A percentile compares a stretch with the other conserved stretches of the same genome.
Evolutionary conservation across 208 protist genomes (phyloP).

Genomic region (Trypanosoma mega): DNA sequence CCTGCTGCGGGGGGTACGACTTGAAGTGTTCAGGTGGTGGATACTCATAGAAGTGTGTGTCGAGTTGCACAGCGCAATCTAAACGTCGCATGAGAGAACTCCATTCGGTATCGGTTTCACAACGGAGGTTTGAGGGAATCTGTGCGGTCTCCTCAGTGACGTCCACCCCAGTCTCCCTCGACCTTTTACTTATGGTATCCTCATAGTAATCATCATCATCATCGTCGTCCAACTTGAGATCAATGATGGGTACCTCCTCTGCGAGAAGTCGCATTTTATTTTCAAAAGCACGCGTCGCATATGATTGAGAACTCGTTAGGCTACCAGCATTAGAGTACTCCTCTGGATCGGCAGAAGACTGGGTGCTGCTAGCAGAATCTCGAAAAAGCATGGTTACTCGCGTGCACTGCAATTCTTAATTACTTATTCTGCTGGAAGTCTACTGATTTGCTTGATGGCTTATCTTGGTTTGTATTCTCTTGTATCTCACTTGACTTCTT

Average conservation of each 20-base stretch:
- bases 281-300: slow-evolving; percentile 29
- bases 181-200: background rate
- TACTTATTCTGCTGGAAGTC: no score
- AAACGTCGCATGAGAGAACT: slow-evolving; percentile 10
- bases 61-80: slow-evolving; percentile 2
- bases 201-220: background rate
- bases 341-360: slow-evolving; percentile 13
- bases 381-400: slow-evolving; percentile 32
- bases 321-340: slow-evolving; percentile 22
- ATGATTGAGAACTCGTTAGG: slow-evolving; percentile 28
- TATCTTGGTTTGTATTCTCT: slow-evolving; percentile 20
- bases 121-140: slow-evolving; percentile 5
- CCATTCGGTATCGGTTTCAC: slow-evolving; percentile 18
- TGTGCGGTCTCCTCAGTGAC: no score
- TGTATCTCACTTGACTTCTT: slow-evolving; percentile 9
- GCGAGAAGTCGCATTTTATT: slow-evolving; percentile 23
- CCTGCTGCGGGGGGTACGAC: slow-evolving; percentile 18
- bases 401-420: no score
- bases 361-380: slow-evolving; percentile 4
- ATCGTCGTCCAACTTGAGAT: background rate
- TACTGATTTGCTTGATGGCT: slow-evolving; percentile 10
- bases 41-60: slow-evolving; percentile 50
- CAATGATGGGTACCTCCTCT: slow-evolving; percentile 1
- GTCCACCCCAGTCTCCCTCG: no score
- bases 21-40: slow-evolving; percentile 50